These are phyloP conservation scores for Saururus chinensis DNA, from an alignment of 164 flowering plant species.

Conservation along the genomic window DNA sequence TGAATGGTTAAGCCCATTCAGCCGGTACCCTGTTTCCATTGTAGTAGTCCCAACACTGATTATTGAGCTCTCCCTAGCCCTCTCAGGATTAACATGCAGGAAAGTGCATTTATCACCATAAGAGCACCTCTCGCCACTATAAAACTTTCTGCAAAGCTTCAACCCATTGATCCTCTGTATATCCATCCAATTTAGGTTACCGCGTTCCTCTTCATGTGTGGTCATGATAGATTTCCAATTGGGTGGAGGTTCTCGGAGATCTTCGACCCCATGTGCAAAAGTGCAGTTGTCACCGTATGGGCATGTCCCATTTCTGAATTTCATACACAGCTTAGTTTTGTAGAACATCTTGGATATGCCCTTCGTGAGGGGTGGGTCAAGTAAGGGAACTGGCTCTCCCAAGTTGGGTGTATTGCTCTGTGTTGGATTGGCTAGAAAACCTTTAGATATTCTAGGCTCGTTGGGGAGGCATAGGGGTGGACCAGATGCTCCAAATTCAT, in stretches of 20 bases:
- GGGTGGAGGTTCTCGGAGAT: conserved; percentile 66
- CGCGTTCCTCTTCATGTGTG: conserved; percentile 35
- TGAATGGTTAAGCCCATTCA: conserved; percentile 13
- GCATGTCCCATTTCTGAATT: conserved; percentile 44
- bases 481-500: neutral
- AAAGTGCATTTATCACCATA: conserved; percentile 83
- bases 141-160: conserved; percentile 76
- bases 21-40: neutral
- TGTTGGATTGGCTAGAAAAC: conserved; percentile 13
- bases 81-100: conserved; percentile 58
- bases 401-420: neutral
- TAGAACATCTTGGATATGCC: conserved; percentile 51
- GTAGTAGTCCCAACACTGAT: conserved; percentile 46
- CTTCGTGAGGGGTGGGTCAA: conserved; percentile 19
- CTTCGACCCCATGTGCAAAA: conserved; percentile 81
- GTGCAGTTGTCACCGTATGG: conserved; percentile 64
- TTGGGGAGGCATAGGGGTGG: neutral
- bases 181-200: conserved; percentile 42
- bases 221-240: conserved; percentile 78
- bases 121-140: conserved; percentile 77
- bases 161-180: conserved; percentile 57
- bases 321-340: conserved; percentile 72
- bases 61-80: conserved; percentile 55
- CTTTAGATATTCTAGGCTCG: conserved; percentile 30
- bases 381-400: neutral